Evolutionary conservation across 2,329 filamentous ascomycete genomes (phyloP).

Genomic region (Chaetomium sp.): DNA sequence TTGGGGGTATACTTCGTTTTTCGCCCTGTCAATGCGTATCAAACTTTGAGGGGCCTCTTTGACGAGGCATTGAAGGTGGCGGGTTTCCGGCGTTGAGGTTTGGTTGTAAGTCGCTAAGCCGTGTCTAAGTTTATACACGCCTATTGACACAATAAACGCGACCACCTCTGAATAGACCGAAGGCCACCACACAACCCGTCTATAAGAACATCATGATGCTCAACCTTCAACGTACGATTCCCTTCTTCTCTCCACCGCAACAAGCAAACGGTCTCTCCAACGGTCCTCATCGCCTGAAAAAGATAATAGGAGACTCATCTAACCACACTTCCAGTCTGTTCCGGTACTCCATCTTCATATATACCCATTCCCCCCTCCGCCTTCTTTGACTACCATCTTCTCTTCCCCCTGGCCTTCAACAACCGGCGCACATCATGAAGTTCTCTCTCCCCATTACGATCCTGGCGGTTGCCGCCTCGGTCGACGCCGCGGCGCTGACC

Average conservation of each 20-base stretch:
- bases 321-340: too few species aligned
- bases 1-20: constrained; percentile 2
- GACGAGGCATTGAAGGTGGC: neutral
- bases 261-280: neutral
- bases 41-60: constrained; percentile 2
- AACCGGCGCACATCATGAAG: constrained; percentile 24
- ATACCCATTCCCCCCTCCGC: too few species aligned
- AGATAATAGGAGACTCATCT: too few species aligned
- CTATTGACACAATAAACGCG: constrained; percentile 13
- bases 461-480: constrained; percentile 21
- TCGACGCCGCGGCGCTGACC: constrained; percentile 26
- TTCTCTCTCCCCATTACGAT: constrained; percentile 24
- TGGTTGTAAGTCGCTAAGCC: neutral
- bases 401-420: neutral
- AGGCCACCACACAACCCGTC: constrained; percentile 3
- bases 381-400: neutral
- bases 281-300: neutral
- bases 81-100: neutral
- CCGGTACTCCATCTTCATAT: too few species aligned
- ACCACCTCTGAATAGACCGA: neutral
- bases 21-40: neutral
- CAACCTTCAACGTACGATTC: neutral
- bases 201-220: constrained; percentile 10
- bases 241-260: neutral
- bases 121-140: constrained; percentile 1